Conservation (phyloP, 176 grass and related monocot species). For the Rhipidocladum racemiflorum region DNA sequence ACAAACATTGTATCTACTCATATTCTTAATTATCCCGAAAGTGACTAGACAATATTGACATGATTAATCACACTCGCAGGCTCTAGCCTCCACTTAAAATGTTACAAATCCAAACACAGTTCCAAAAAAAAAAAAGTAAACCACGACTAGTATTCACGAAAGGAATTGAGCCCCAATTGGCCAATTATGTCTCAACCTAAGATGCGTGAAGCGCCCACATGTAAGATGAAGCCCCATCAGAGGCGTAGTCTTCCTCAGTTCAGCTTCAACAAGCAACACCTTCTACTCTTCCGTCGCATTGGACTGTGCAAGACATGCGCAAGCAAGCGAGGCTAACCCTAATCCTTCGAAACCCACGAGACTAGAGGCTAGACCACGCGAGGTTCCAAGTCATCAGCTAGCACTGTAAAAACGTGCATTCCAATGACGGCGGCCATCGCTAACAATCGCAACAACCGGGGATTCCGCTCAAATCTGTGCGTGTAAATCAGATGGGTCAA, state of each 20-base stretch:
- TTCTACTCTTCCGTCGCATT: neutral
- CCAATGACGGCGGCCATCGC: neutral
- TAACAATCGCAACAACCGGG: neutral
- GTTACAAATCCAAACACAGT: neutral
- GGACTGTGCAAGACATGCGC: neutral
- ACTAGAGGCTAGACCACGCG: neutral
- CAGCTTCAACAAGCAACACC: neutral
- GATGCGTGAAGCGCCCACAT: neutral
- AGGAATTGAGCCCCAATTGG: neutral
- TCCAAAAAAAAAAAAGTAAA: neutral
- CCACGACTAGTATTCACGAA: neutral
- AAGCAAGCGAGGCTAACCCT: constrained; percentile 37
- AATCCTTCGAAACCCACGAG: neutral
- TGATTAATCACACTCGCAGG: neutral
- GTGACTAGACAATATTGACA: neutral
- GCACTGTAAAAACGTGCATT: neutral
- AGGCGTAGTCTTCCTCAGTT: neutral
- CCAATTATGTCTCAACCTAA: neutral
- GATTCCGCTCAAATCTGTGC: neutral
- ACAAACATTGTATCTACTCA: neutral
- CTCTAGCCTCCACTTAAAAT: neutral
- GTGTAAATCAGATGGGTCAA: neutral
- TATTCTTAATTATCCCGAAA: neutral
- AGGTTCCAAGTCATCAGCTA: neutral
- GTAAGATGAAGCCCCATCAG: neutral